These are phyloP conservation scores for Cyclotella atomus DNA, from an alignment of 108 stramenopile genomes.

Conservation along the genomic window DNA sequence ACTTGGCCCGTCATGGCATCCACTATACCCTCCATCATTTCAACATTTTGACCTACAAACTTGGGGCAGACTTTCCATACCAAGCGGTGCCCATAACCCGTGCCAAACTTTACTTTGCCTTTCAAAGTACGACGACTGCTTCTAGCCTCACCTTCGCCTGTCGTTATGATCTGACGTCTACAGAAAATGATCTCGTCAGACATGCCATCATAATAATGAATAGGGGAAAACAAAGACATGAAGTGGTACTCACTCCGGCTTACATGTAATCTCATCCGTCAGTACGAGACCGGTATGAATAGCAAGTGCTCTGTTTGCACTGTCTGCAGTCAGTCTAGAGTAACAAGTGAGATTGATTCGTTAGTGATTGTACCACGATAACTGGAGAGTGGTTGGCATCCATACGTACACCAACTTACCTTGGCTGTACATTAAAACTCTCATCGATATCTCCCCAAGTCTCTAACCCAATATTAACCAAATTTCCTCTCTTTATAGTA, in stretches of 20 bases:
- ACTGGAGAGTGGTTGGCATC: no score
- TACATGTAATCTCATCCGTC: conserved; percentile 7
- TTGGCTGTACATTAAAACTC: conserved; percentile 2
- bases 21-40: conserved; percentile 15
- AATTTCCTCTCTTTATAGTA: conserved; percentile 24
- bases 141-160: not conserved
- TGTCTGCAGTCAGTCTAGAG: not conserved
- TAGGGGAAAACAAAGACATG: no score
- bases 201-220: not conserved
- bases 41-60: conserved; percentile 17
- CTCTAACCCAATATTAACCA: conserved; percentile 19
- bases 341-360: not conserved
- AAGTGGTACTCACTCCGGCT: conserved; percentile 13
- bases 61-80: conserved; percentile 28
- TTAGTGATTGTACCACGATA: no score
- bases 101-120: not conserved
- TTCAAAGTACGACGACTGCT: not conserved
- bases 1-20: conserved; percentile 11
- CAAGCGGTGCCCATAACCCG: conserved; percentile 6
- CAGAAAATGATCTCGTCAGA: not conserved
- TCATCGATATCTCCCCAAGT: conserved; percentile 14
- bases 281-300: conserved; percentile 1
- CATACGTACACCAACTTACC: conserved; percentile 3
- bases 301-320: conserved; percentile 7
- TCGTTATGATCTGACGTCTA: conserved; percentile 10